Evolutionary conservation across 1,139 yeast genomes (phyloP), one percentile per base, ranked within the genome.

Genomic region (Eremothecium cymbalariae): DNA sequence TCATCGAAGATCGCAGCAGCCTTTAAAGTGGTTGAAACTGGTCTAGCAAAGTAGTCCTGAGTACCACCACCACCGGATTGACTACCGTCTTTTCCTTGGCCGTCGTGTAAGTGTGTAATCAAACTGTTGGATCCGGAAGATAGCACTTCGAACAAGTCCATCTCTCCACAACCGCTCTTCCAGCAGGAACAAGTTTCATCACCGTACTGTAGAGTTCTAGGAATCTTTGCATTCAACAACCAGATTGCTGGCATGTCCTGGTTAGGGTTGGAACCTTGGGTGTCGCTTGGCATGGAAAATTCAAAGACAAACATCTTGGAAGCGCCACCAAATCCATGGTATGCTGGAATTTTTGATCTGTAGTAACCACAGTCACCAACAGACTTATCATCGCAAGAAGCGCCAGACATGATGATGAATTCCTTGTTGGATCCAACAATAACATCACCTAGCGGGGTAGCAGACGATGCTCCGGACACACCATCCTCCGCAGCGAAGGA

Each of bases 151-250:
- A 88, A 88, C 43, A 85, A 67, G 60, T 90, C 98, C 48, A 88
- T 70, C 67, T 90, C 98, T 61, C 97, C 97, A 65, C 98, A 90
- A 33, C 97, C 97, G 25, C 94, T 73, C 47, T 75, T 59, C 98
- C 98, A 90, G 70, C 97, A 90, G 18, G 96, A 85, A 67, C 96
- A 82, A 8, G 67, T 63, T 38, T 77, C 63, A 39, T 67, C 68
- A 56, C 93, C 93, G 56, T 88, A 90, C 65, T 90, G 96, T 42
- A 82, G 62, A 38, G 95, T 88, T 66, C 97, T 77, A 54, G 97
- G 95, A 51, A 88, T 83, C 62, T 83, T 80, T 28, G 96, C 95
- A 56, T 88, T 88, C 57, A 88, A 73, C 55, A 88, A 67, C 98
- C 90, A 80, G 48, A 80, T 72, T 37, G 86, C 88, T 33, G 90